phyloP scores from a whole-genome alignment of 2,329 filamentous ascomycete genomes.

The Microascus cirrosus region DNA sequence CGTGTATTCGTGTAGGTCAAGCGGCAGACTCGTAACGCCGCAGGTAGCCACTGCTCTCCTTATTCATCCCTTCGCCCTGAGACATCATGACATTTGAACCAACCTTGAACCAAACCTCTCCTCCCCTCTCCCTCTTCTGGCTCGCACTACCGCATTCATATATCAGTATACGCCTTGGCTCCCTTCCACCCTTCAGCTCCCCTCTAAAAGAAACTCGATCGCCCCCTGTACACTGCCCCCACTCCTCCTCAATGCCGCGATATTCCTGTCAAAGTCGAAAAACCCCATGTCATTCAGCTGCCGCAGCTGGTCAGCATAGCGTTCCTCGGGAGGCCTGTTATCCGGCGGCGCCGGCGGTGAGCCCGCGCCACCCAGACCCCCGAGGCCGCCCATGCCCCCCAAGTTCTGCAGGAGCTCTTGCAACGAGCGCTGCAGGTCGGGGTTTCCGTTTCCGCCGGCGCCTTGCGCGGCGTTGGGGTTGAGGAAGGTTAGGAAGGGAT shows the following conservation, averaged over 20 bases:
- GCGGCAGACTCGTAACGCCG: too few relatives aligned
- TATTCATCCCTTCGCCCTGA: too few relatives aligned
- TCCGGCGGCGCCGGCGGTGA: constrained; percentile 45
- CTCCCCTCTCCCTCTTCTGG: too few relatives aligned
- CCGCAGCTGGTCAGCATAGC: constrained; percentile 79
- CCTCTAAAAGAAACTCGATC: constrained; percentile 57
- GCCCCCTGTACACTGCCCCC: constrained; percentile 93
- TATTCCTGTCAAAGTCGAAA: constrained; percentile 89
- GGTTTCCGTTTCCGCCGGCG: background rate
- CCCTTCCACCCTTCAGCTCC: background rate
- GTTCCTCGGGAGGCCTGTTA: constrained; percentile 83
- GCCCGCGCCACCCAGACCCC: constrained; percentile 8
- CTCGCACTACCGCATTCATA: too few relatives aligned
- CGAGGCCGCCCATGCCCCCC: constrained; percentile 5
- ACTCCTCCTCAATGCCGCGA: constrained; percentile 74
- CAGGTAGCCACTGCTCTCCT: too few relatives aligned
- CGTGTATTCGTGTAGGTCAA: background rate
- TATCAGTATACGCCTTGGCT: too few relatives aligned
- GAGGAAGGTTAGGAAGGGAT: constrained; percentile 3
- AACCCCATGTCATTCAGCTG: constrained; percentile 99
- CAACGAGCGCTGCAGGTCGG: constrained; percentile 3
- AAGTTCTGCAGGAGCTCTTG: background rate
- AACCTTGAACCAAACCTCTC: too few relatives aligned
- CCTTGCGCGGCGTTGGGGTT: background rate
- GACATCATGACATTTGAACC: too few relatives aligned